Evolutionary conservation across 164 flowering plant species (phyloP).

Genomic region (Annona squamosa): DNA sequence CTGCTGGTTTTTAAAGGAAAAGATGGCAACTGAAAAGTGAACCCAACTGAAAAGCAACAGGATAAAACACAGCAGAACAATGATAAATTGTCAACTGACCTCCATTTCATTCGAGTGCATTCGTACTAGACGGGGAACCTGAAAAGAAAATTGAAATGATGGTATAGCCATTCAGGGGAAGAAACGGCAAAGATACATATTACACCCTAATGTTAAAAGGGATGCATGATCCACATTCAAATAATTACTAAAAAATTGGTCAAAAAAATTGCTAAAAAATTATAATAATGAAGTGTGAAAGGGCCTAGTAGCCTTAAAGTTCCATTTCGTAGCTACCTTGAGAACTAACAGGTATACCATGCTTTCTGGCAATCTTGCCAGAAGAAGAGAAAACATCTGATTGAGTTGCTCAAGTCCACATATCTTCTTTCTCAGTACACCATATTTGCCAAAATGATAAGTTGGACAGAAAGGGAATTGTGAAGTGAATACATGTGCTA

Average conservation of each 20-base stretch:
- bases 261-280: neutral
- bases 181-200: neutral
- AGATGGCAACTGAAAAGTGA: no score
- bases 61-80: no score
- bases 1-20: no score
- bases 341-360: neutral
- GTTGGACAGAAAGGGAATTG: no score
- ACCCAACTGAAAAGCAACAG: no score
- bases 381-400: neutral
- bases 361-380: neutral
- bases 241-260: neutral
- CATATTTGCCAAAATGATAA: no score
- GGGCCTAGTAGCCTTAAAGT: neutral
- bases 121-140: slow-evolving; percentile 98
- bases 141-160: slow-evolving; percentile 4
- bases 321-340: neutral
- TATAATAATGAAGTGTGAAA: no score
- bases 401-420: neutral
- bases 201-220: neutral
- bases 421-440: neutral
- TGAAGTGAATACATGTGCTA: no score
- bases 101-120: slow-evolving; percentile 99
- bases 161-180: neutral
- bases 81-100: slow-evolving; percentile 38
- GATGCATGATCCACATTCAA: neutral